Evolutionary conservation across 352 stramenopile species (phyloP), one percentile per base, ranked within the genome.

Genomic region (Globisporangium cederbergense): DNA sequence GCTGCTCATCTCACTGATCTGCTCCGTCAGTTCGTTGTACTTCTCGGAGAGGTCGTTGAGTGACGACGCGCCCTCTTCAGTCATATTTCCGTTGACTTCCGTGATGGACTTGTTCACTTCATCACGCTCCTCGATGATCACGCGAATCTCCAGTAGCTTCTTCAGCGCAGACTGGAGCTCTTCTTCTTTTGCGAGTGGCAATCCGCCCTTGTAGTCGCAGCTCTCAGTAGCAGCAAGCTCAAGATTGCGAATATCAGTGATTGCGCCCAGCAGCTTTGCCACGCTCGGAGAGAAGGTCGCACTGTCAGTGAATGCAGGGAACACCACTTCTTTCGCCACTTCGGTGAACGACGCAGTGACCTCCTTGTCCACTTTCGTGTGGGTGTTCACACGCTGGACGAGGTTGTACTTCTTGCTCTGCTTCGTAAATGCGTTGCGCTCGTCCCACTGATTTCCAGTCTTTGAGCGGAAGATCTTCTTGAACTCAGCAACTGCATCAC

Each of bases 381-480:
- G 70, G 40, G 78, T 75, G 43, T 83, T 82, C 5, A 83, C 70
- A 13, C 81, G 81, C 60, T 89, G 76, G 4, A 91, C 71, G 25
- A 93, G 74, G 49, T 90, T 91, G 65, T 93, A 93, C 71, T 91
- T 91, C 36, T 78, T 76, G 22, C 42, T 54, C 22, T 89, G 78
- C 67, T 90, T 90, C 4, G 76, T 66, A 54, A 90, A 93, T 7
- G 72, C 60, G 2, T 59, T 52, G 20, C 80, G 71, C 6, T 72
- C 68, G 11, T 84, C 72, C 78, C 83, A 93, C 18, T 78, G 71
- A 42, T 91, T 93, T 10, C 81, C 78, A 0, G 85, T 92, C 68
- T 93, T 93, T n/a, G 76, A 72, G 3, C 75, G 69, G 60, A 93
- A 93, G 49, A 91, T 89, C 66, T 93, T 93, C 62, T 89, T 85